Conservation (phyloP, 2,329 filamentous ascomycete species). For the Pseudogymnoascus sp. region DNA sequence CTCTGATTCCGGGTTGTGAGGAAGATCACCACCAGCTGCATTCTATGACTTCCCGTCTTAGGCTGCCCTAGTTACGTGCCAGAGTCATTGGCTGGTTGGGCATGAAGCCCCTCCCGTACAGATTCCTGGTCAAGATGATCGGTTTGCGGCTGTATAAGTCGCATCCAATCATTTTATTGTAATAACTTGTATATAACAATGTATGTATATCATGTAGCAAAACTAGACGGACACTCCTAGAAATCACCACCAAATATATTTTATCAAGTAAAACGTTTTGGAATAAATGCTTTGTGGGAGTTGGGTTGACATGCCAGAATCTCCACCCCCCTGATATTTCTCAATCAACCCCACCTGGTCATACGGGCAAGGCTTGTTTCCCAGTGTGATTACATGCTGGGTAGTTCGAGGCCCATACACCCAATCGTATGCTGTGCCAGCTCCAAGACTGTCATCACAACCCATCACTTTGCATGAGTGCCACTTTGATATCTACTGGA, state of each 20-base stretch:
- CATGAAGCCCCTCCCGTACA: background rate
- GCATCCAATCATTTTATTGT: background rate
- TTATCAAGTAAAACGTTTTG: background rate
- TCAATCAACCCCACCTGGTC: background rate
- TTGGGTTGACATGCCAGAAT: background rate
- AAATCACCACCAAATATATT: conserved; percentile 5
- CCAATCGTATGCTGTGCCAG: conserved; percentile 2
- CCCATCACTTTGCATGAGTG: conserved; percentile 5
- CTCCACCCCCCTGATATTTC: background rate
- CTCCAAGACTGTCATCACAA: background rate
- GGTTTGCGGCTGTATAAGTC: background rate
- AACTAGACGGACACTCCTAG: conserved; percentile 6
- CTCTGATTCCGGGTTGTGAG: conserved; percentile 9
- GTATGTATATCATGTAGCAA: conserved; percentile 7
- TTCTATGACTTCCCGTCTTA: background rate
- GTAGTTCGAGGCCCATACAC: background rate
- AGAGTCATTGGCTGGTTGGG: background rate
- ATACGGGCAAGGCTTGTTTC: conserved; percentile 6
- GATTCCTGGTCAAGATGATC: background rate
- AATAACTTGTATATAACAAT: conserved; percentile 1
- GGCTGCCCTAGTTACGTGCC: background rate
- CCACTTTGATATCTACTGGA: conserved; percentile 2
- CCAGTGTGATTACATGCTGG: background rate
- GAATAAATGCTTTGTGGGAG: background rate
- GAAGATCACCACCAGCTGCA: background rate